Conservation (phyloP, 768 basidiomycete genomes). For the Suillus alpinus region DNA sequence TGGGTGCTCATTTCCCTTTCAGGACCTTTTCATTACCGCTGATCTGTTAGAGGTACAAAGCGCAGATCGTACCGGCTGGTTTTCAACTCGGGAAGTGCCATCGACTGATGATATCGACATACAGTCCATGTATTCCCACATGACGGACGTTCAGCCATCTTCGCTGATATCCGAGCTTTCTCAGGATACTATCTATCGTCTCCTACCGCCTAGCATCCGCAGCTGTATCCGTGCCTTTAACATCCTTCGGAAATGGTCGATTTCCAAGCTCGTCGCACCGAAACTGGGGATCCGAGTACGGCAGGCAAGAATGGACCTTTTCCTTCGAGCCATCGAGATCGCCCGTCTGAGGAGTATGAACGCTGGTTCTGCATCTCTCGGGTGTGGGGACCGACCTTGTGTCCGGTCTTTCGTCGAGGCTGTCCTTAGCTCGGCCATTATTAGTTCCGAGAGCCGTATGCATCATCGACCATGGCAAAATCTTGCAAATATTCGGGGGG, state of each 20-base stretch:
- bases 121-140: constrained; percentile 72
- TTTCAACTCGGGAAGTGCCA: constrained; percentile 51
- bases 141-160: constrained; percentile 73
- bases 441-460: constrained; percentile 77
- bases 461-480: constrained; percentile 78
- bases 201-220: constrained; percentile 72
- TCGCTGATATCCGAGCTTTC: constrained; percentile 65
- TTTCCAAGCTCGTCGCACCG: constrained; percentile 64
- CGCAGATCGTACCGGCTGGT: constrained; percentile 80
- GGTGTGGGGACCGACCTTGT: constrained; percentile 55
- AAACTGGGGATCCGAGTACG: constrained; percentile 61
- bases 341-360: constrained; percentile 61
- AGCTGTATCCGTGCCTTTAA: constrained; percentile 75
- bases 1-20: neutral
- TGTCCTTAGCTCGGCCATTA: constrained; percentile 67
- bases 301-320: constrained; percentile 69
- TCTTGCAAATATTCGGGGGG: constrained; percentile 61
- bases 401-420: constrained; percentile 81
- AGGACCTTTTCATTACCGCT: constrained; percentile 77
- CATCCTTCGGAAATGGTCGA: constrained; percentile 77
- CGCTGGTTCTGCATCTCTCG: constrained; percentile 27
- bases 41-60: constrained; percentile 82
- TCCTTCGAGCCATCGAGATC: constrained; percentile 72
- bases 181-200: constrained; percentile 69
- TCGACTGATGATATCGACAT: constrained; percentile 67